Evolutionary conservation across 176 grass and related monocot species (phyloP).

Genomic region (Zea luxurians): DNA sequence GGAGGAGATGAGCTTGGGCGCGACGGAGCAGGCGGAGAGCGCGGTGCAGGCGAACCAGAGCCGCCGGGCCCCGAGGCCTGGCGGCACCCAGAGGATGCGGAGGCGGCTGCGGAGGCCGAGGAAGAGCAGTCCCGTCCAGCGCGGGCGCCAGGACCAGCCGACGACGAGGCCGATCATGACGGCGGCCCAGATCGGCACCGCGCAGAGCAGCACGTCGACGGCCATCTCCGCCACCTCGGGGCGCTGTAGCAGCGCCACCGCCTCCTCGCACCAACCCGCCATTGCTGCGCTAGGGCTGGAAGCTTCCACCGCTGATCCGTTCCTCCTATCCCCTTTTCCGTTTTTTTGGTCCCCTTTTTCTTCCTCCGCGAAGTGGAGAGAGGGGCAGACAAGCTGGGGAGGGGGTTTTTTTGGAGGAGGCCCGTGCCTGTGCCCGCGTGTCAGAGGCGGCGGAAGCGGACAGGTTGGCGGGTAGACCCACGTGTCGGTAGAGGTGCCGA

Average conservation of each 20-base stretch:
- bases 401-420: too few species aligned
- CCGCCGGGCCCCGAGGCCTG: slow-evolving; percentile 69
- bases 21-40: slow-evolving; percentile 84
- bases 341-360: not conserved
- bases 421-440: too few species aligned
- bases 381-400: too few species aligned
- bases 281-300: slow-evolving; percentile 37
- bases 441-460: too few species aligned
- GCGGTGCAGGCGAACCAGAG: slow-evolving; percentile 97
- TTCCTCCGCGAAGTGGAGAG: slow-evolving; percentile 17
- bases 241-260: slow-evolving; percentile 60
- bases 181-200: slow-evolving; percentile 97
- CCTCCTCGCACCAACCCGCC: slow-evolving; percentile 69
- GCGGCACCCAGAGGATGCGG: slow-evolving; percentile 65
- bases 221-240: slow-evolving; percentile 83
- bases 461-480: too few species aligned
- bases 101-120: slow-evolving; percentile 73
- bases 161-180: slow-evolving; percentile 92
- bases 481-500: not conserved
- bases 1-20: slow-evolving; percentile 54
- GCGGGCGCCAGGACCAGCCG: slow-evolving; percentile 86
- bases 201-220: slow-evolving; percentile 82
- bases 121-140: slow-evolving; percentile 23
- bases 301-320: not conserved
- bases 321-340: not conserved